Base-by-base conservation (phyloP, 2,329 filamentous ascomycete species). In the Didymella arachidicola region DNA sequence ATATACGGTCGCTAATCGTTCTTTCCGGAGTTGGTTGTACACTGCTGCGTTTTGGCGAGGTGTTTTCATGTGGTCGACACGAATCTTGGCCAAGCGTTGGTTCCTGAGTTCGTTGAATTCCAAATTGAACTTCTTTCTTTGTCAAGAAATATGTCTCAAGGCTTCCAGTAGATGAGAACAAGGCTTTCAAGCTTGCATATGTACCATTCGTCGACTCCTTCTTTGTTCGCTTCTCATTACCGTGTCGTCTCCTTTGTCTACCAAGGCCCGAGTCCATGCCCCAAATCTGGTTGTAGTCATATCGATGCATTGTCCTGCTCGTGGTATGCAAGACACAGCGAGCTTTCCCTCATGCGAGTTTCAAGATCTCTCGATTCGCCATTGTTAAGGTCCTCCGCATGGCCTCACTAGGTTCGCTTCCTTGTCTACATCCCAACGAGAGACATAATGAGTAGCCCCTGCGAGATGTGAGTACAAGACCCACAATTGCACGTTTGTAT, bases 91-190 rank as follows among this genome's bases (percentile, higher is more conserved):
- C 34, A n/a, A 36, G 39, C 8, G 27, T 36, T 22, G 39, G 30
- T 18, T 44, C 8, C 14, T 14, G 36, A 26, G 26, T 30, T 45
- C 2, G 2, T 14, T 5, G 3, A 30, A 4, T 38, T 22, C 12
- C 39, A 43, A 11, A 32, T 42, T 43, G 27, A 22, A 7, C 10
- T 8, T 27, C 25, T 45, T 53, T 29, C n/a, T 45, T 45, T 36
- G 32, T 41, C 38, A 44, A 3, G n/a, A 45, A 36, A 19, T n/a
- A 5, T 29, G 25, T 45, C 29, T 44, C 30, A n/a, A 45, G 50
- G 45, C 50, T 53, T 34, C n/a, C 41, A 22, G 50, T 53, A 44
- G n/a, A 38, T 45, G 22, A 38, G 22, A 29, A 45, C 16, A 45
- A 45, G 30, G 30, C 16, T 53, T 53, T 30, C 22, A 45, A 30